phyloP scores from a whole-genome alignment of 1,284 basidiomycete genomes.

The Farysia itapuensis region DNA sequence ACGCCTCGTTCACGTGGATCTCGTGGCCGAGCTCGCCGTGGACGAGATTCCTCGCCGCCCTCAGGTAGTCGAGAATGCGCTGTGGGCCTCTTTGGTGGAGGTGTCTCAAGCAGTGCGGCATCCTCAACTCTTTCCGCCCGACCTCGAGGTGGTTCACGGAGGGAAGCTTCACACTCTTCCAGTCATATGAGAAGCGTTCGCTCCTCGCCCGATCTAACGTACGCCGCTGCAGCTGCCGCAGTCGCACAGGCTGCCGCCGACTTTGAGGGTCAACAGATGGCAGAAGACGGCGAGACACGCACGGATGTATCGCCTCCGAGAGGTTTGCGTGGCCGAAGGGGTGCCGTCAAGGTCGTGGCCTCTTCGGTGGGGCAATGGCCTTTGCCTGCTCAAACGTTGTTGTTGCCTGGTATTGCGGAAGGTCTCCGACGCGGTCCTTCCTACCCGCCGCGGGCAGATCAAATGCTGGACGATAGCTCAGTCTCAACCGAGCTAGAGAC shows the following conservation, averaged over 20 bases:
- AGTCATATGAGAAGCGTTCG: slow-evolving; percentile 25
- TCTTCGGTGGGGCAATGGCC: slow-evolving; percentile 21
- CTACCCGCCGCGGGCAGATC: slow-evolving; percentile 28
- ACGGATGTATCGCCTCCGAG: slow-evolving; percentile 13
- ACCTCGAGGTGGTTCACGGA: neutral
- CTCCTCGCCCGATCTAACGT: slow-evolving; percentile 38
- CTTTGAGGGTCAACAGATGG: no score
- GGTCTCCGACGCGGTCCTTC: slow-evolving; percentile 23
- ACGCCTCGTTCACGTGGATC: slow-evolving; percentile 8
- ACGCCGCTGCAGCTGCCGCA: slow-evolving; percentile 18
- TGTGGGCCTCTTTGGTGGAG: slow-evolving; percentile 42
- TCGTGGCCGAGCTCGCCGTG: slow-evolving; percentile 3
- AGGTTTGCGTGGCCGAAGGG: slow-evolving; percentile 35
- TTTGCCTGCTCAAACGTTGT: slow-evolving; percentile 5
- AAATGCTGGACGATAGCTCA: slow-evolving; percentile 18
- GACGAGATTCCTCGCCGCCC: slow-evolving; percentile 21
- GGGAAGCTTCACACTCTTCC: slow-evolving; percentile 8
- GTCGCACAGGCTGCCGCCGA: neutral
- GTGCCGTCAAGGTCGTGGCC: slow-evolving; percentile 37
- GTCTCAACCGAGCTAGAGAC: neutral
- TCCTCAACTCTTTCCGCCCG: neutral
- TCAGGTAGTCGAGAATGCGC: slow-evolving; percentile 39
- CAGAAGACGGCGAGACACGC: neutral
- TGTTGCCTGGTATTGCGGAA: slow-evolving; percentile 10
- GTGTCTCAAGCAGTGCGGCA: slow-evolving; percentile 1